A percentile compares a stretch with the other conserved stretches of the same genome.
Conservation (phyloP, 2,329 filamentous ascomycete genomes). For the Uncinocarpus reesii region DNA sequence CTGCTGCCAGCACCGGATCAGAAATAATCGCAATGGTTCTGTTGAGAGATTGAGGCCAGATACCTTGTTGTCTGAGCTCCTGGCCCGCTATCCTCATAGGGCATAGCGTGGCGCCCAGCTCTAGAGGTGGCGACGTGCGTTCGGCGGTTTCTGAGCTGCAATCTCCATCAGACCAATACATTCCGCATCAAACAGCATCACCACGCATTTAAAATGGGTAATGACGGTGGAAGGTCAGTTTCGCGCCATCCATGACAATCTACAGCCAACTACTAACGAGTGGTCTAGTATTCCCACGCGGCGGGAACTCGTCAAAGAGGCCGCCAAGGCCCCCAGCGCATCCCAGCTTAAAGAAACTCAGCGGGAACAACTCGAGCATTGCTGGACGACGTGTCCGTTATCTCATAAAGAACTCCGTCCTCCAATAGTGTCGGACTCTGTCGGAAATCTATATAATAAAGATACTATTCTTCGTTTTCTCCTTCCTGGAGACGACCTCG, state of each 20-base stretch:
- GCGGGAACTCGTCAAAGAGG: conserved; percentile 89
- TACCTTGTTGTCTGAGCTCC: conserved; percentile 7
- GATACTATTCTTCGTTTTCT: conserved; percentile 69
- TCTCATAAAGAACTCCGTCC: conserved; percentile 63
- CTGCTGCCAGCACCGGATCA: not conserved
- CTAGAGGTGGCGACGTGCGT: conserved; percentile 1
- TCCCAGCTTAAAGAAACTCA: conserved; percentile 82
- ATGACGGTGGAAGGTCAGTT: conserved; percentile 71
- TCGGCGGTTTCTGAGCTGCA: not conserved
- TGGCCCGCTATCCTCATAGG: not conserved
- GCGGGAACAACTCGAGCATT: conserved; percentile 72
- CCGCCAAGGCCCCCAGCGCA: conserved; percentile 68
- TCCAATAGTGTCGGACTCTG: conserved; percentile 73
- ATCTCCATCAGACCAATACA: not conserved
- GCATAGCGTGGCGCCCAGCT: conserved; percentile 8
- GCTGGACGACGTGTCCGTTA: conserved; percentile 81
- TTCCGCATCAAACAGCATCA: too few species aligned
- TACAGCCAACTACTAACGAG: not conserved
- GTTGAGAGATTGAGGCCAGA: conserved; percentile 10
- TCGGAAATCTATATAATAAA: conserved; percentile 87
- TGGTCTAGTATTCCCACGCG: conserved; percentile 72
- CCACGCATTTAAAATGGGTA: conserved; percentile 60
- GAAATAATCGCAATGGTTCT: too few species aligned
- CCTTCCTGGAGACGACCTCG: conserved; percentile 46
- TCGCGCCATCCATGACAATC: not conserved